Evolutionary conservation across 176 grass and related monocot genomes (phyloP).

Genomic region (Oryza meridionalis): DNA sequence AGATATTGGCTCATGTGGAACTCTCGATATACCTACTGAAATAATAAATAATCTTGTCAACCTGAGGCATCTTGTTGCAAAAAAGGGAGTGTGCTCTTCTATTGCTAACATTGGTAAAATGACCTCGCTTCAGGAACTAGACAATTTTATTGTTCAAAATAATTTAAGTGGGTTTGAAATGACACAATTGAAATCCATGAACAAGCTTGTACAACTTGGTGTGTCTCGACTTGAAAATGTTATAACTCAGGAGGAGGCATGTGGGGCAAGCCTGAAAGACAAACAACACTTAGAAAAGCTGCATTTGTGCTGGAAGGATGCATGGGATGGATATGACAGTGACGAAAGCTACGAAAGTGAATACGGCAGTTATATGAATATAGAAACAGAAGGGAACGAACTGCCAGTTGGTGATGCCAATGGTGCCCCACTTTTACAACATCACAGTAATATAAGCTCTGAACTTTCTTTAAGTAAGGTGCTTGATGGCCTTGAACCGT

Average conservation of each 20-base stretch:
- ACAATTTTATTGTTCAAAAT: neutral
- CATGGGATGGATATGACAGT: neutral
- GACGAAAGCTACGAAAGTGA: neutral
- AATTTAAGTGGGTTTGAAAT: neutral
- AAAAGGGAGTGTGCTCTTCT: accelerated
- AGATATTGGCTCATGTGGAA: neutral
- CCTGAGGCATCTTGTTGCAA: neutral
- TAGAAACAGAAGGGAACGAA: too few relatives aligned
- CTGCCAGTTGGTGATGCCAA: too few relatives aligned
- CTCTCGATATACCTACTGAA: neutral
- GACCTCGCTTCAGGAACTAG: constrained; percentile 21
- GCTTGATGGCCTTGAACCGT: constrained; percentile 40
- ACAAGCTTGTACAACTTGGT: constrained; percentile 10
- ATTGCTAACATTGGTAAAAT: constrained; percentile 15
- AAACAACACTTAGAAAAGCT: constrained; percentile 39
- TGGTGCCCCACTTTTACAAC: too few relatives aligned
- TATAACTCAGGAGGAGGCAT: neutral
- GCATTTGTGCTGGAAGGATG: constrained; percentile 28
- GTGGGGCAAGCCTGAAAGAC: neutral
- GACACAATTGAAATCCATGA: constrained; percentile 14
- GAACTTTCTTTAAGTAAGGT: neutral
- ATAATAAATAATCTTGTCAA: constrained; percentile 22
- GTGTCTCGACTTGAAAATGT: neutral
- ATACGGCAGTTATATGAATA: too few relatives aligned
- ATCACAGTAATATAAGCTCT: too few relatives aligned